Base-by-base conservation (phyloP, 257 asterid species). In the Ilex asprella region DNA sequence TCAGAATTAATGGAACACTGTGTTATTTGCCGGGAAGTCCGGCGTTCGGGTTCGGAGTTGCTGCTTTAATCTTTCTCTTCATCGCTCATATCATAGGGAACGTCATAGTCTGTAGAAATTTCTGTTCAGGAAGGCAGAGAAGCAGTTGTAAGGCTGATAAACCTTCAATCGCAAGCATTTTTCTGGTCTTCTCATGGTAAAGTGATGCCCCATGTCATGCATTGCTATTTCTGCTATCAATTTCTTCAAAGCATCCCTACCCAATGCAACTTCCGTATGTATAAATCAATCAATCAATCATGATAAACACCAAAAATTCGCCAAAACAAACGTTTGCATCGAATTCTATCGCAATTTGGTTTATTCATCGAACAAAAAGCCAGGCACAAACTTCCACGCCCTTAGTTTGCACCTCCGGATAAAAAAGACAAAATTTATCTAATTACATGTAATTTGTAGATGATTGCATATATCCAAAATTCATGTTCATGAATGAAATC, bases 111-210 rank as follows among this genome's bases (percentile, higher is more conserved):
- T 87, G 79, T 86, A 61, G 54, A 30, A 60, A 61, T 10, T 70
- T 73, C 61, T 21, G 72, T 21, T 68, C 83, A 51, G 57, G 59
- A 58, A 68, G 67, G 5, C 61, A 53, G 47, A 30, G 56, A 44
- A 66, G 73, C 46, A 14, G 59, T 31, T 76, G 70, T 63, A 72
- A 71, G 63, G 12, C 67, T 11, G 50, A 59, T 49, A 79, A 61
- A 63, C 74, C 82, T 16, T 71, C 76, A 5, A 73, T 70, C 31
- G n/a, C 80, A 41, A 58, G 79, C 85, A 58, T 61, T 73, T 77
- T 80, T 51, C 79, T 68, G 44, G 11, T 76, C 29, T 30, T 82
- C 39, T 89, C 97, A 16, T 89, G 95, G 97, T 86, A 58, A 71
- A 78, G 73, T 46, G 0, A 5, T 46, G 44, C 12, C 3, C 13